Percentiles rank a stretch among this genome's conserved stretches.
phyloP scores from a whole-genome alignment of 768 basidiomycete species.

The Macrolepiota fuliginosa region DNA sequence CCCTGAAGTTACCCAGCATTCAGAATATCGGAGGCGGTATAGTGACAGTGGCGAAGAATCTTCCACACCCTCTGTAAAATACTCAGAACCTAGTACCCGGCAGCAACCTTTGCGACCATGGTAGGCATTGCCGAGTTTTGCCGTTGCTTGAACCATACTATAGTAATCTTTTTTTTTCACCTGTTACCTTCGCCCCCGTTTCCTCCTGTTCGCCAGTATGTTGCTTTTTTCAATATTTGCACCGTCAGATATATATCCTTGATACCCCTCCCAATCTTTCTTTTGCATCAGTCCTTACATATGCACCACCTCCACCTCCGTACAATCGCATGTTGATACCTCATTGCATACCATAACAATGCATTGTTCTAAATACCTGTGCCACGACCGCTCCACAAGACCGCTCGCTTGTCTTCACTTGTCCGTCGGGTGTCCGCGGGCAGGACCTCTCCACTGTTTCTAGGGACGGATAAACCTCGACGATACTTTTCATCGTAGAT shows the following conservation, averaged over 20 bases:
- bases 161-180: neutral
- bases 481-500: neutral
- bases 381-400: neutral
- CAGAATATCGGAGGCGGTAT: neutral
- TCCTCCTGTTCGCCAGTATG: neutral
- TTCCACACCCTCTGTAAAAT: neutral
- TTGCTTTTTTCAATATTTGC: neutral
- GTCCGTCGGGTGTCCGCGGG: neutral
- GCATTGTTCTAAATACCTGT: neutral
- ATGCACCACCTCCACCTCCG: neutral
- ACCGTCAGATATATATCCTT: slow-evolving; percentile 9
- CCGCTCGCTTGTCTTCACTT: neutral
- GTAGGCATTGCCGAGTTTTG: neutral
- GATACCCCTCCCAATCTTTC: slow-evolving; percentile 4
- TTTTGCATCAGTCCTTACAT: neutral
- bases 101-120: slow-evolving; percentile 10
- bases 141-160: neutral
- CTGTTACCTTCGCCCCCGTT: neutral
- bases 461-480: slow-evolving; percentile 3
- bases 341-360: slow-evolving; percentile 8
- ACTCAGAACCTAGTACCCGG: neutral
- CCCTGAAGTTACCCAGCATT: neutral
- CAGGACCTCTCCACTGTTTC: neutral
- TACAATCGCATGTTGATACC: slow-evolving; percentile 13
- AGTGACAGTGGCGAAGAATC: neutral